Evolutionary conservation across 805 yeast genomes (phyloP), one percentile per base, ranked within the genome.

Genomic region (Metschnikowia koreensis): DNA sequence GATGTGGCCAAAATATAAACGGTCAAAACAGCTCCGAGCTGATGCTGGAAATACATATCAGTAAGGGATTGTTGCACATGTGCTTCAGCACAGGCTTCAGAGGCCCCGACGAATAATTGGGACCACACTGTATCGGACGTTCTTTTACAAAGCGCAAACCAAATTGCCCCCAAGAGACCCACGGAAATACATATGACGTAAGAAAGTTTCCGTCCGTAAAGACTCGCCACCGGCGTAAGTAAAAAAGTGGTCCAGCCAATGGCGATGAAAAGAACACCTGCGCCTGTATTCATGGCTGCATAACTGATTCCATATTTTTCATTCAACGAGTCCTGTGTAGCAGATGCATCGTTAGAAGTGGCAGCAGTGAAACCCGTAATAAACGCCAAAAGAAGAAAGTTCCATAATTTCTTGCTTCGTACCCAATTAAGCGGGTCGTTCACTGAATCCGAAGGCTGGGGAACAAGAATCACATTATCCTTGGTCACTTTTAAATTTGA

Each of bases 21-120:
- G 0, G 94, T 88, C 66, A 89, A 76, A 11, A 82, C 82, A 29
- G 84, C 73, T 47, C 92, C 90, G 26, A 88, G 73, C 63, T 88
- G 91, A 66, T 89, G 96, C 57, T 83, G 86, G 68, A 77, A 89
- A 64, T 81, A 89, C 64, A 87, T 79, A 64, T 89, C 96, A 2
- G 90, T 80, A 60, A 79, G 76, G 43, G 83, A 84, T 60, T 81
- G 78, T 71, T 77, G 91, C 54, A 81, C 88, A 52, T 81, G 84
- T 28, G 89, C 87, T 63, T 84, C 89, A 11, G 89, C 87, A 64
- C 90, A 83, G 4, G 89, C 82, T 65, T 88, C 96, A 38, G 86
- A 77, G 16, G 86, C 83, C n/a, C 94, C 94, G 17, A 86, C 89
- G 66, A 87, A 86, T 41, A 87, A 67, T 66, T 87, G 93, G 0